Conservation (phyloP, 2,329 filamentous ascomycete species). For the Neopestalotiopsis rosae region DNA sequence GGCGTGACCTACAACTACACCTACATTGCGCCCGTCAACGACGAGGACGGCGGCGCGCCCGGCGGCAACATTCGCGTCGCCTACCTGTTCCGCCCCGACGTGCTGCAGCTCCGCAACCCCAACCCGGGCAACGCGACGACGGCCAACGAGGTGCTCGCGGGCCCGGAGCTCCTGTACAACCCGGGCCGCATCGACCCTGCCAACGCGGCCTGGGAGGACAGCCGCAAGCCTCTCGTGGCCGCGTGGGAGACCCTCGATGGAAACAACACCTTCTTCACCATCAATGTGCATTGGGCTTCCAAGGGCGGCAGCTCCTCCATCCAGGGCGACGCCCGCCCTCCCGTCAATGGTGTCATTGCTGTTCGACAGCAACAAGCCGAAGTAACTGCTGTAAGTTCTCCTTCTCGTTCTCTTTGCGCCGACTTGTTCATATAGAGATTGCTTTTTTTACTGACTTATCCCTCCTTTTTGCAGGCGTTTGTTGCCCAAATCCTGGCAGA, state of each 20-base stretch:
- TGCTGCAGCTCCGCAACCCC: slow-evolving; percentile 63
- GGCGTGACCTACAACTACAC: slow-evolving; percentile 63
- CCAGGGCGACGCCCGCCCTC: slow-evolving; percentile 69
- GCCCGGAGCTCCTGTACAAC: slow-evolving; percentile 68
- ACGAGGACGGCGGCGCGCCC: slow-evolving; percentile 68
- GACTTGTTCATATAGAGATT: background rate
- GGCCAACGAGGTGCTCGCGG: slow-evolving; percentile 62
- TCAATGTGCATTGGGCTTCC: slow-evolving; percentile 72
- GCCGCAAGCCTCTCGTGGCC: slow-evolving; percentile 71
- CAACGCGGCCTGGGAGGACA: slow-evolving; percentile 63
- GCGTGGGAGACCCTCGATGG: slow-evolving; percentile 65
- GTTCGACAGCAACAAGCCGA: slow-evolving; percentile 61
- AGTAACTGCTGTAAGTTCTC: slow-evolving; percentile 57
- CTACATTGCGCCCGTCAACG: slow-evolving; percentile 63
- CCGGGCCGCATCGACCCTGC: slow-evolving; percentile 70
- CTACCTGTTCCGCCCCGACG: slow-evolving; percentile 69
- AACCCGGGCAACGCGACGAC: slow-evolving; percentile 60
- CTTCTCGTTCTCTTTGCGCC: background rate
- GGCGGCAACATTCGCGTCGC: slow-evolving; percentile 76
- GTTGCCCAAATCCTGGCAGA: slow-evolving; percentile 60
- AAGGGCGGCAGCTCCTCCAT: slow-evolving; percentile 71
- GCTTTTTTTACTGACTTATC: background rate
- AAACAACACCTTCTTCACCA: slow-evolving; percentile 66
- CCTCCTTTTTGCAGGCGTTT: slow-evolving; percentile 47
- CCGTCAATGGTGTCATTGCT: slow-evolving; percentile 68